Conservation (phyloP, 345 rosid genomes). For the Cochlearia excelsa region DNA sequence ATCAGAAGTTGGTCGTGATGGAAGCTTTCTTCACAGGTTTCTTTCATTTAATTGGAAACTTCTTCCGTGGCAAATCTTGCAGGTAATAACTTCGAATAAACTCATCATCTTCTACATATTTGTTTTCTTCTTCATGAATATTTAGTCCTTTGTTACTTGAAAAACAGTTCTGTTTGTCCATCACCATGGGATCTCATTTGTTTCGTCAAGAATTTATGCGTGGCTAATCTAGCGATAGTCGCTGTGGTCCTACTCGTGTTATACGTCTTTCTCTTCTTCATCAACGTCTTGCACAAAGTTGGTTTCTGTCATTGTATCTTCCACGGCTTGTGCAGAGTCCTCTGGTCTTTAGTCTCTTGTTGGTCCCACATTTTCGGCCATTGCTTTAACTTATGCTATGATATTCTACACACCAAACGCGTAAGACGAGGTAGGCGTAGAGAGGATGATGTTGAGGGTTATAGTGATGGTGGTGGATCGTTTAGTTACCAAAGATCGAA, state of each 20-base stretch:
- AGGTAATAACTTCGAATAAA: slow-evolving; percentile 34
- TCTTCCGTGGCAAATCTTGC: slow-evolving; percentile 60
- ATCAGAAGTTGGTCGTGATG: slow-evolving; percentile 26
- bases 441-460: slow-evolving; percentile 14
- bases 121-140: not conserved
- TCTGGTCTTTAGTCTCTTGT: slow-evolving; percentile 39
- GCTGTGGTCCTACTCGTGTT: slow-evolving; percentile 33
- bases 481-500: slow-evolving; percentile 1
- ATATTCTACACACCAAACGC: slow-evolving; percentile 34
- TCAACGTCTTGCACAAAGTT: slow-evolving; percentile 47
- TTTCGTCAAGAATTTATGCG: slow-evolving; percentile 52
- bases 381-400: slow-evolving; percentile 39
- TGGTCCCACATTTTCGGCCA: slow-evolving; percentile 42
- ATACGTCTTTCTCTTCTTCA: slow-evolving; percentile 45
- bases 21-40: slow-evolving; percentile 47
- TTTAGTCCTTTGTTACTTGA: too few species aligned
- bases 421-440: slow-evolving; percentile 20
- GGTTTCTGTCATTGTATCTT: slow-evolving; percentile 46
- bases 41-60: slow-evolving; percentile 33
- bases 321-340: slow-evolving; percentile 42
- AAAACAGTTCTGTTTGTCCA: slow-evolving; percentile 42
- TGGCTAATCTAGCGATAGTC: slow-evolving; percentile 49
- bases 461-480: slow-evolving; percentile 26
- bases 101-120: not conserved
- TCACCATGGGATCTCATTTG: slow-evolving; percentile 58